Evolutionary conservation across 371 early-diverging fungal species (phyloP), one percentile per base, ranked within the genome.

Genomic region (Smittium culicis): DNA sequence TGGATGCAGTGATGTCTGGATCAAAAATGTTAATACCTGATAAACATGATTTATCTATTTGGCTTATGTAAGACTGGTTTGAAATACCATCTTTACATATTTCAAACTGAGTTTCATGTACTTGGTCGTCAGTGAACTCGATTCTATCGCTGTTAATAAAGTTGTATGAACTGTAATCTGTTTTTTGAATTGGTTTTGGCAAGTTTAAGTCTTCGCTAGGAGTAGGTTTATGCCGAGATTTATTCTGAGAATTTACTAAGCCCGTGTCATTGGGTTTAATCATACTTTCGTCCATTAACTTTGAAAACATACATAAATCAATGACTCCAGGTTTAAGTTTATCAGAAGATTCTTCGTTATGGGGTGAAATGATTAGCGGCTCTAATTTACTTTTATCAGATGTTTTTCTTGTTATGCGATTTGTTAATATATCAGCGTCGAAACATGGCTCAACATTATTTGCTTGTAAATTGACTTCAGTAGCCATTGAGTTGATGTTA

Each of bases 41-140:
- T 24, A 64, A 45, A 64, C 65, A 64, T n/a, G 25, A 64, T 45
- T 20, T 3, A 35, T 64, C 65, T 35, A 64, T 35, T 25, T 14
- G 65, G 17, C 35, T 34, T 16, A 64, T 30, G n/a, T 59, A 45
- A 20, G 5, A n/a, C 60, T 59, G 60, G 60, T 11, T 34, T n/a
- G 34, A 20, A 34, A 35, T 30, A 34, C 31, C 33, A 30, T 20
- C 2, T 30, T 32, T 33, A 32, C n/a, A 5, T 31, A n/a, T 35
- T 63, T 20, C 27, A 59, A 17, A 30, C n/a, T 32, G 20, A 35
- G 14, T 32, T 2, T 31, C 34, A 17, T 63, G 11, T 5, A 34
- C 5, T n/a, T 63, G 11, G 8, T 63, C 34, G 25, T 63, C 34
- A 27, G 31, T 32, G n/a, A 34, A n/a, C 31, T 33, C 34, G 33